phyloP scores from a whole-genome alignment of 305 asterid genomes.

The Withania somnifera region DNA sequence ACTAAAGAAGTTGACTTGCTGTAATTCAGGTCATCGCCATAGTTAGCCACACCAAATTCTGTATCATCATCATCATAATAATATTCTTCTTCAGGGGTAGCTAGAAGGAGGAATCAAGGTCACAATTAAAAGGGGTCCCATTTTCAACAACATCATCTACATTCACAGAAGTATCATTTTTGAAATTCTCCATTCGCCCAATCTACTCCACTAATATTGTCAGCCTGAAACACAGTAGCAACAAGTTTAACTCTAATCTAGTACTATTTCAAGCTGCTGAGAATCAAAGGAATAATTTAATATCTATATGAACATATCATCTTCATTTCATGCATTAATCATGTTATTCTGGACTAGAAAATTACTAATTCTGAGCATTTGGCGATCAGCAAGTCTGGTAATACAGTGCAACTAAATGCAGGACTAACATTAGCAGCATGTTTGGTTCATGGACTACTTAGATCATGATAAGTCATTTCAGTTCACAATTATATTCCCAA shows the following conservation, averaged over 20 bases:
- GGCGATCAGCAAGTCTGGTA: background rate
- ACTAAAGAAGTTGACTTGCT: slow-evolving; percentile 51
- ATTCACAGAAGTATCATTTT: background rate
- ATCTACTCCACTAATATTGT: background rate
- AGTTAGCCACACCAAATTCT: slow-evolving; percentile 34
- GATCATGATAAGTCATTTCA: too few relatives aligned
- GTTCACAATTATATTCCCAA: too few relatives aligned
- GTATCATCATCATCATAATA: slow-evolving; percentile 34
- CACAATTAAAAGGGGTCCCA: slow-evolving; percentile 26
- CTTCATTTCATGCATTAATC: background rate
- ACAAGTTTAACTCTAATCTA: background rate
- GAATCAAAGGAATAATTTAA: background rate
- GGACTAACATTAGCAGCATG: background rate
- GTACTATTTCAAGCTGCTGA: background rate
- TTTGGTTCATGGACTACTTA: background rate
- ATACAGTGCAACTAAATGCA: background rate
- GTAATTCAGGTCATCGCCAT: slow-evolving; percentile 56
- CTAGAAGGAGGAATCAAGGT: slow-evolving; percentile 55
- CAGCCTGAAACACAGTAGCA: background rate
- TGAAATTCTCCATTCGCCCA: background rate
- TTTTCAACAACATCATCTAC: background rate
- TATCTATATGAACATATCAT: background rate
- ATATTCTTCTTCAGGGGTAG: slow-evolving; percentile 57
- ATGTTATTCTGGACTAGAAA: background rate
- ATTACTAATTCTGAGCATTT: background rate